These are phyloP conservation scores for Russula abietina DNA, from an alignment of 768 basidiomycete genomes.

Conservation along the genomic window DNA sequence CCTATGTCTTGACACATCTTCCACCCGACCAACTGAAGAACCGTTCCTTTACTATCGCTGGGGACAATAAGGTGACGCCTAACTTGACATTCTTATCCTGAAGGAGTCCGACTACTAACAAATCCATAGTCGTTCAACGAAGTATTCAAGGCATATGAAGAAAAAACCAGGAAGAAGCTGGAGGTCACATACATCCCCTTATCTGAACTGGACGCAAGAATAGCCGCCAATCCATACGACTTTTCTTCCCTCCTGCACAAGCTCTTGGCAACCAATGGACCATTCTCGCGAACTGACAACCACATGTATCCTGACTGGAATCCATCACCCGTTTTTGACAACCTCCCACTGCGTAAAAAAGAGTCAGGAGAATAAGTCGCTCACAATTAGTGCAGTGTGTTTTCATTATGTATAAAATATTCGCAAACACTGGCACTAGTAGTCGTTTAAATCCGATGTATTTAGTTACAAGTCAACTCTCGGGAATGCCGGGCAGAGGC, in stretches of 20 bases:
- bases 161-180: constrained; percentile 24
- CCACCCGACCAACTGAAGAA: no score
- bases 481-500: no score
- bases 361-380: not conserved
- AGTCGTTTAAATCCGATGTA: no score
- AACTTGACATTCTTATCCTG: no score
- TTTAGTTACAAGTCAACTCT: no score
- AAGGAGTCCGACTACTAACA: no score
- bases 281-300: constrained; percentile 11
- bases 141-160: constrained; percentile 22
- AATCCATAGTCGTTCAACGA: constrained; percentile 17
- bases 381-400: no score
- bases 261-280: constrained; percentile 17
- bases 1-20: no score
- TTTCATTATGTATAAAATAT: no score
- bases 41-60: no score
- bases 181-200: constrained; percentile 21
- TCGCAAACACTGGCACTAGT: no score
- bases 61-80: no score
- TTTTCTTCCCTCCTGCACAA: constrained; percentile 6
- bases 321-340: constrained; percentile 20
- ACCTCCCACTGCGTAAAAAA: not conserved
- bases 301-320: constrained; percentile 25
- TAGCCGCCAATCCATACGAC: constrained; percentile 18
- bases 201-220: constrained; percentile 9